phyloP scores from a whole-genome alignment of 768 basidiomycete genomes.

The Leucocoprinus birnbaumii region DNA sequence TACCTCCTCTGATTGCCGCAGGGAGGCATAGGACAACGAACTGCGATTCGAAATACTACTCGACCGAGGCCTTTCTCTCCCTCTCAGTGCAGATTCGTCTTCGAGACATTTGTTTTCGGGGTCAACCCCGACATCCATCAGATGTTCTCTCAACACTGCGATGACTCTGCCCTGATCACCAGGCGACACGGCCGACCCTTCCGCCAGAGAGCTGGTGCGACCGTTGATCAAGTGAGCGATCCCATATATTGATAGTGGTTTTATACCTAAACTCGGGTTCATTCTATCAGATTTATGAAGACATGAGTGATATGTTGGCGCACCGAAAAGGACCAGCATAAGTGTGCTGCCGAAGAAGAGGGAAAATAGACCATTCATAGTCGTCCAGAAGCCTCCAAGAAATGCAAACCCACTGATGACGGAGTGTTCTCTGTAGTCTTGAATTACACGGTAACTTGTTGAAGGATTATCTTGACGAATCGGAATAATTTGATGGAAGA shows the following conservation, averaged over 20 bases:
- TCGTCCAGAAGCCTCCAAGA: slow-evolving; percentile 11
- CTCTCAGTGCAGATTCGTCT: too few relatives aligned
- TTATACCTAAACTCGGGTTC: too few relatives aligned
- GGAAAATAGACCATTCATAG: slow-evolving; percentile 9
- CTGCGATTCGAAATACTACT: too few relatives aligned
- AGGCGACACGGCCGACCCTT: neutral
- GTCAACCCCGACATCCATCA: neutral
- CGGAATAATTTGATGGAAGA: neutral
- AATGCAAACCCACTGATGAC: slow-evolving; percentile 11
- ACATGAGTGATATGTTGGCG: neutral
- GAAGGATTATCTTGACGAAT: neutral
- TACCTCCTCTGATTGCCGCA: too few relatives aligned
- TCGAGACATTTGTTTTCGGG: too few relatives aligned
- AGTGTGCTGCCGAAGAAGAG: slow-evolving; percentile 6
- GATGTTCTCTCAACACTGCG: neutral
- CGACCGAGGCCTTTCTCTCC: too few relatives aligned
- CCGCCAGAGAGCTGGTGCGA: neutral
- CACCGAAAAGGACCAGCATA: slow-evolving; percentile 10
- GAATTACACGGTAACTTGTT: neutral
- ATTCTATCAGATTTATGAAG: neutral
- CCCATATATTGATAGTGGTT: slow-evolving; percentile 1
- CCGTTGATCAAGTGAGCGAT: neutral
- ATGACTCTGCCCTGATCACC: neutral
- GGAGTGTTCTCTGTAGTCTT: slow-evolving; percentile 7
- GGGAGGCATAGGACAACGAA: too few relatives aligned